phyloP scores from a whole-genome alignment of 2,329 filamentous ascomycete genomes.

The Biscogniauxia sp. region DNA sequence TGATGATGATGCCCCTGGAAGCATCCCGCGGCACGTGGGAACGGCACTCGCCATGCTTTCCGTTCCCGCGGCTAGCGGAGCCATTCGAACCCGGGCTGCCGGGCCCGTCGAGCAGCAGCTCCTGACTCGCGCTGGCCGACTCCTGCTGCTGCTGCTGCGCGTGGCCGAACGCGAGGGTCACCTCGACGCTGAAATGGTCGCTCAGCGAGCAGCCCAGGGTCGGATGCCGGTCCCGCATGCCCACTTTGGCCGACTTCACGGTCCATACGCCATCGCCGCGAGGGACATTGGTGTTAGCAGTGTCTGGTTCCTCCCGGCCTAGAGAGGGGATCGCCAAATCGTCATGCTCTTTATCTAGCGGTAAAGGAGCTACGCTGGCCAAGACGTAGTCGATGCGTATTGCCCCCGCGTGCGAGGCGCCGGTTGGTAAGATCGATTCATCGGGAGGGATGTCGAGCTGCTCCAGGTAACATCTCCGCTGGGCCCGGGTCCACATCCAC shows the following conservation, averaged over 20 bases:
- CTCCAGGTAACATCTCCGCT: conserved; percentile 65
- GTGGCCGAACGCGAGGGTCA: conserved; percentile 60
- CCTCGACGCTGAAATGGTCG: conserved; percentile 91
- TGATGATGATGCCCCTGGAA: too few species aligned
- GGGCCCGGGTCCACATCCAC: conserved; percentile 80
- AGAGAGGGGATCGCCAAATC: background rate
- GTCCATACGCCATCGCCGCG: conserved; percentile 52
- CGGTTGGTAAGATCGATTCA: conserved; percentile 56
- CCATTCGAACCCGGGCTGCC: too few species aligned
- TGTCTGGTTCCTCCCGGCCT: conserved; percentile 20
- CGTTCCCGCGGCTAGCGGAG: too few species aligned
- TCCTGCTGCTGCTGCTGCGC: too few species aligned
- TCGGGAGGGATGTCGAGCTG: conserved; percentile 44
- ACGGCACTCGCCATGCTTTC: too few species aligned
- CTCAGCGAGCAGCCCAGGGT: conserved; percentile 81
- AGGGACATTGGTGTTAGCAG: conserved; percentile 12
- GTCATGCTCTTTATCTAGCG: background rate
- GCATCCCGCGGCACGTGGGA: too few species aligned
- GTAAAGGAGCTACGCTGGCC: conserved; percentile 14
- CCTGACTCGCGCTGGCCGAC: too few species aligned
- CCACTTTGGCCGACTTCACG: conserved; percentile 68
- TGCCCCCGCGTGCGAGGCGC: conserved; percentile 68
- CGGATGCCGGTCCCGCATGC: conserved; percentile 80
- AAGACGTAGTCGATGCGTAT: conserved; percentile 87
- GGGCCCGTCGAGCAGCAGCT: too few species aligned